Evolutionary conservation across 345 rosid species (phyloP).

Genomic region (Euphorbia pulcherrima): DNA sequence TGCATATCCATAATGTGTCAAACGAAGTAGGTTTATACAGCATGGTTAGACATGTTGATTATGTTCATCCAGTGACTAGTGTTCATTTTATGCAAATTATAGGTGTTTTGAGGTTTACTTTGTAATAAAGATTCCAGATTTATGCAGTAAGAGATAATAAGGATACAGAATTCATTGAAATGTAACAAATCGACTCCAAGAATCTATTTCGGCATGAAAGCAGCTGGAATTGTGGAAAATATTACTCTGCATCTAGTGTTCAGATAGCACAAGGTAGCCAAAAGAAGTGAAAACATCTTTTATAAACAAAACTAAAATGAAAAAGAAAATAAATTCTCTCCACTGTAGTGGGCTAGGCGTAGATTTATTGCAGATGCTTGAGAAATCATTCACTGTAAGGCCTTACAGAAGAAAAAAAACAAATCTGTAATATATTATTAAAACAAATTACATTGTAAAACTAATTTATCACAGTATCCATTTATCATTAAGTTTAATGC

Average conservation of each 20-base stretch:
- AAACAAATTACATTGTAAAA: no score
- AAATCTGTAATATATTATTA: background rate
- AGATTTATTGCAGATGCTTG: conserved; percentile 7
- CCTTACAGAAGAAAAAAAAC: no score
- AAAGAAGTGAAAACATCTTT: background rate
- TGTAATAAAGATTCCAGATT: background rate
- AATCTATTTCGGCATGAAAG: background rate
- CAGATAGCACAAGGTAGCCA: background rate
- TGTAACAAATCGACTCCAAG: background rate
- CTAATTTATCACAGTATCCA: background rate
- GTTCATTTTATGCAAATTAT: background rate
- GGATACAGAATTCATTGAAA: background rate
- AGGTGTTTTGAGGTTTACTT: background rate
- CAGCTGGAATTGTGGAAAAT: background rate
- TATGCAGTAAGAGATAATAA: background rate
- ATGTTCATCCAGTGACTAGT: background rate
- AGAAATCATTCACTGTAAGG: no score
- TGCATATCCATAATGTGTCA: background rate
- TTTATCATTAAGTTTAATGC: background rate
- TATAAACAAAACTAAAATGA: background rate
- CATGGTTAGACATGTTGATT: conserved; percentile 7
- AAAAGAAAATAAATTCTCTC: background rate
- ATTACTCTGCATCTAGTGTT: background rate
- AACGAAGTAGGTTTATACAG: background rate
- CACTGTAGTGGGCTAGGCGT: background rate